Conservation (phyloP, 495 filamentous ascomycete genomes). For the Copromyces sp. region DNA sequence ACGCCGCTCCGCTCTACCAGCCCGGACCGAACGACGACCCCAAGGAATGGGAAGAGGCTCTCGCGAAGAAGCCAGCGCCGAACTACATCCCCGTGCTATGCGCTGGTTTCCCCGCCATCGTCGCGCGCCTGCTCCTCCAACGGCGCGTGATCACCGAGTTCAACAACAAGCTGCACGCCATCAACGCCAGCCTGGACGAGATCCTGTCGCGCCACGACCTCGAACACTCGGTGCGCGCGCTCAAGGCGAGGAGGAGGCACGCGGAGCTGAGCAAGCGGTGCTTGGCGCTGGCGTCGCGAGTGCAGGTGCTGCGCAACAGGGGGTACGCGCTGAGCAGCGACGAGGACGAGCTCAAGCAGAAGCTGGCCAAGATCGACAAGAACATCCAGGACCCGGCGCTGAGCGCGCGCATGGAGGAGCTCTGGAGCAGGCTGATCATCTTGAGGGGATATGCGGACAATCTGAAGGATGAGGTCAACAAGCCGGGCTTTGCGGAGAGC, state of each 20-base stretch:
- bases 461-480: conserved; percentile 70
- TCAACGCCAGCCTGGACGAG: conserved; percentile 71
- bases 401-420: conserved; percentile 77
- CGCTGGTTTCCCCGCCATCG: conserved; percentile 47
- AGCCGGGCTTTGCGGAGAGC: conserved; percentile 41
- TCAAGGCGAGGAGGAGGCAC: conserved; percentile 74
- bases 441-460: conserved; percentile 70
- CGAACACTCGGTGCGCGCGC: conserved; percentile 64
- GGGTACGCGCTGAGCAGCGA: conserved; percentile 87
- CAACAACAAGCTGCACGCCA: conserved; percentile 76
- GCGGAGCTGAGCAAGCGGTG: conserved; percentile 70
- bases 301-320: conserved; percentile 80
- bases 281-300: conserved; percentile 76
- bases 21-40: conserved; percentile 68
- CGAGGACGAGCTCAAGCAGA: conserved; percentile 84
- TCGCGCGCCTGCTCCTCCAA: conserved; percentile 69
- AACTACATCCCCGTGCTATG: conserved; percentile 64
- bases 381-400: conserved; percentile 73
- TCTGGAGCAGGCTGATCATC: conserved; percentile 89
- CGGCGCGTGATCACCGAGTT: conserved; percentile 60
- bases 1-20: conserved; percentile 70
- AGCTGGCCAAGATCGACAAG: conserved; percentile 65
- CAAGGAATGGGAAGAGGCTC: conserved; percentile 86
- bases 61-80: conserved; percentile 68
- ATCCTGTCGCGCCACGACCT: conserved; percentile 77